These are phyloP conservation scores for Tagetes erecta DNA, from an alignment of 129 eudicot species.

Conservation along the genomic window DNA sequence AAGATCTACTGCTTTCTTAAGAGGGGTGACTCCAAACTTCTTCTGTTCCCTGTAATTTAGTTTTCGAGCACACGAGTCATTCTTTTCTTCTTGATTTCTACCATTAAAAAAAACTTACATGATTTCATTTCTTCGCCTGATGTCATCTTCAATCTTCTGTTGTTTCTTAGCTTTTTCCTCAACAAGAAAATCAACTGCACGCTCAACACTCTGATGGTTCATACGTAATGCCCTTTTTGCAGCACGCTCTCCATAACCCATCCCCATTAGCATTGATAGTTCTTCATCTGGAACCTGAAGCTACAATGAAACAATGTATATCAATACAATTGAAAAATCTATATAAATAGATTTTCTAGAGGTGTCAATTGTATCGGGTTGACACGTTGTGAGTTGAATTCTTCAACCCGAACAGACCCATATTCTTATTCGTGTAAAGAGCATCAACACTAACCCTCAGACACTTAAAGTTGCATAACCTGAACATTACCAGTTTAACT, in stretches of 20 bases:
- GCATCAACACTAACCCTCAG: too few species aligned
- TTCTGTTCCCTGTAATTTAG: conserved; percentile 78
- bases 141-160: conserved; percentile 57
- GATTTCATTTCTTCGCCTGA: conserved; percentile 54
- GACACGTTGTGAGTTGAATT: too few species aligned
- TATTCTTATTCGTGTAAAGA: too few species aligned
- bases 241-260: conserved; percentile 78
- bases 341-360: background rate
- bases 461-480: too few species aligned
- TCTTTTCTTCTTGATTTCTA: background rate
- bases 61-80: conserved; percentile 4
- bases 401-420: too few species aligned
- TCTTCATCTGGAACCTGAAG: conserved; percentile 89
- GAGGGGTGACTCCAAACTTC: conserved; percentile 77
- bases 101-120: conserved; percentile 41
- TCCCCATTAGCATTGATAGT: conserved; percentile 66
- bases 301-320: conserved; percentile 40
- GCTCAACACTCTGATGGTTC: conserved; percentile 64
- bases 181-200: conserved; percentile 75
- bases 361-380: too few species aligned
- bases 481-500: too few species aligned
- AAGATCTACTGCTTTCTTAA: conserved; percentile 73
- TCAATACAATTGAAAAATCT: background rate
- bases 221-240: conserved; percentile 85
- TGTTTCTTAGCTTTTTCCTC: conserved; percentile 62